Evolutionary conservation across 163 green algal species (phyloP).

Genomic region (Chlorella variabilis): DNA sequence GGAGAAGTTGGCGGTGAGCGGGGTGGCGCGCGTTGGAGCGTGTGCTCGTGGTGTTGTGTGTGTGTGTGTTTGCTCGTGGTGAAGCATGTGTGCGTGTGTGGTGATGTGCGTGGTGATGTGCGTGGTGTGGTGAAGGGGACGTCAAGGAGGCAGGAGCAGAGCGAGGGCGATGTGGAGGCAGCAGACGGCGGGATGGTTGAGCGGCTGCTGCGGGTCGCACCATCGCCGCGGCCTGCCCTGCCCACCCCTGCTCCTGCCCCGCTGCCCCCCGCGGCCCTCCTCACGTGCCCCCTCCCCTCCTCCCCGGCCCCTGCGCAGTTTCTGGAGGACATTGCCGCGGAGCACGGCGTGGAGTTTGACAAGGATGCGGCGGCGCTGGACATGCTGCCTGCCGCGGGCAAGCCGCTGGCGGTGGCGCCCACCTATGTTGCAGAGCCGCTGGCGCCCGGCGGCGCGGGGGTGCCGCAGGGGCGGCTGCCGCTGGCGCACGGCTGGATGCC

Average conservation of each 20-base stretch:
- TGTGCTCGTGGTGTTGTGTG: too few species aligned
- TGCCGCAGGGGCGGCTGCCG: conserved; percentile 25
- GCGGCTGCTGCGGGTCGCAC: too few species aligned
- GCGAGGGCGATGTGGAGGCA: too few species aligned
- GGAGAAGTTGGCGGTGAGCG: conserved; percentile 68
- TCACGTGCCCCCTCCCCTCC: neutral
- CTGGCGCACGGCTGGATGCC: conserved; percentile 3
- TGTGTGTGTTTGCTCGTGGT: too few species aligned
- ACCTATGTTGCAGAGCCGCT: neutral
- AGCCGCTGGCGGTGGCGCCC: neutral
- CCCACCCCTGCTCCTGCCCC: too few species aligned
- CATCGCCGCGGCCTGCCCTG: too few species aligned
- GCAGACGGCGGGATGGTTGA: too few species aligned
- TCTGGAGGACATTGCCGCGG: conserved; percentile 70
- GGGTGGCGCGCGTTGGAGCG: too few species aligned
- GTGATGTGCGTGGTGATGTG: neutral
- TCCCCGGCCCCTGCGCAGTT: too few species aligned
- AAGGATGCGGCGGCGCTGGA: conserved; percentile 48
- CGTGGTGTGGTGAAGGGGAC: too few species aligned
- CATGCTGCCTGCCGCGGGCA: conserved; percentile 41
- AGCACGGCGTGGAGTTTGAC: conserved; percentile 72
- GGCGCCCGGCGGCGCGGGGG: conserved; percentile 41
- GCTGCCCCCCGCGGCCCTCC: neutral
- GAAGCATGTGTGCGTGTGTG: too few species aligned
- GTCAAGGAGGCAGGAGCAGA: too few species aligned